These are phyloP conservation scores for Inonotus obliquus DNA, from an alignment of 1,284 basidiomycete genomes.

Conservation along the genomic window DNA sequence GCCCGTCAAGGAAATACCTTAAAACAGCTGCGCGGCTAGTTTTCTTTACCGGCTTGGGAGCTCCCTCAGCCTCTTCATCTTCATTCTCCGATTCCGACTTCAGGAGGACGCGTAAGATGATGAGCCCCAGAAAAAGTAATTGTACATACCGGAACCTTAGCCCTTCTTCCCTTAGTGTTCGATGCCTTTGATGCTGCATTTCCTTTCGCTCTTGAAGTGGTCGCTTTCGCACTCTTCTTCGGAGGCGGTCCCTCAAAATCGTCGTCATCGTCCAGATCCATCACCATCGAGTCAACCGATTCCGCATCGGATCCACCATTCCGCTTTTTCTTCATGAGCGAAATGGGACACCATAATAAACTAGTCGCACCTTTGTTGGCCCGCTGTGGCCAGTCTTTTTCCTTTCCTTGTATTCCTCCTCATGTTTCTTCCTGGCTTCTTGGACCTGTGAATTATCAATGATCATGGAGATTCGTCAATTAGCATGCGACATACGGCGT, in stretches of 20 bases:
- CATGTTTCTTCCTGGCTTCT: slow-evolving; percentile 62
- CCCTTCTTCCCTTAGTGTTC: slow-evolving; percentile 25
- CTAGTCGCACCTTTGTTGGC: slow-evolving; percentile 36
- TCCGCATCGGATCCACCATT: slow-evolving; percentile 44
- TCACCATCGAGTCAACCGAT: slow-evolving; percentile 80
- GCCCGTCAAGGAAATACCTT: slow-evolving; percentile 37
- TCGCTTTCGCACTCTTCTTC: slow-evolving; percentile 39
- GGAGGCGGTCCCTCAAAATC: slow-evolving; percentile 48
- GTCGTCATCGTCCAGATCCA: slow-evolving; percentile 48
- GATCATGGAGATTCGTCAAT: background rate
- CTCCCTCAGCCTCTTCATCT: slow-evolving; percentile 54
- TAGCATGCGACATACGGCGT: slow-evolving; percentile 45
- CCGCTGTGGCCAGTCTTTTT: slow-evolving; percentile 31
- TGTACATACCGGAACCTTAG: slow-evolving; percentile 25
- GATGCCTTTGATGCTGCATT: slow-evolving; percentile 19
- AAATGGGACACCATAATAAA: background rate
- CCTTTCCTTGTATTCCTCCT: slow-evolving; percentile 53
- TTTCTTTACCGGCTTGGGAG: slow-evolving; percentile 44
- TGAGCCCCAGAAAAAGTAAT: slow-evolving; percentile 11
- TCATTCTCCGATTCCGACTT: background rate
- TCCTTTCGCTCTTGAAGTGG: slow-evolving; percentile 19
- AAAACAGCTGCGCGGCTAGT: slow-evolving; percentile 64
- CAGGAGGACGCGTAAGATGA: background rate
- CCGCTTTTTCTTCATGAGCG: slow-evolving; percentile 32
- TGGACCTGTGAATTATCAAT: slow-evolving; percentile 43